phyloP scores from a whole-genome alignment of 768 basidiomycete genomes.

The Guyanaporus albipodus region DNA sequence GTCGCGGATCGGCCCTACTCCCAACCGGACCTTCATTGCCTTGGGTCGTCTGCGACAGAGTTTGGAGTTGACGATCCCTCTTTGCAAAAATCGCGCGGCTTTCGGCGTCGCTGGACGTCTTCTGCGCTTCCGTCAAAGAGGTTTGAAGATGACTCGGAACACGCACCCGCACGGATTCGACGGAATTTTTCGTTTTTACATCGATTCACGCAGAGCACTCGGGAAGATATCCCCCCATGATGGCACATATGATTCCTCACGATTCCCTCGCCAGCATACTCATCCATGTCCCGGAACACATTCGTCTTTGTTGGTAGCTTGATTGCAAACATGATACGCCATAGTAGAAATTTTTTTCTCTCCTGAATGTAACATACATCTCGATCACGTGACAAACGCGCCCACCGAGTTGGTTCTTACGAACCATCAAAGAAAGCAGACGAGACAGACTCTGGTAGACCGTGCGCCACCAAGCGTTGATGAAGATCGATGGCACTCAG shows the following conservation, averaged over 20 bases:
- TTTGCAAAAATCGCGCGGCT: conserved; percentile 13
- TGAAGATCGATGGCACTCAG: conserved; percentile 54
- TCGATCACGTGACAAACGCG: conserved; percentile 30
- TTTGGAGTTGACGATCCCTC: conserved; percentile 20
- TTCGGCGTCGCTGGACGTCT: conserved; percentile 22
- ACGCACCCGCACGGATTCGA: conserved; percentile 23
- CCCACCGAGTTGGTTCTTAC: conserved; percentile 1
- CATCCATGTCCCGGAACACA: conserved; percentile 7
- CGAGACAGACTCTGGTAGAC: neutral
- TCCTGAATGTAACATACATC: conserved; percentile 3
- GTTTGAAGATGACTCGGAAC: conserved; percentile 14
- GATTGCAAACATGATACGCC: no score
- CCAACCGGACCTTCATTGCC: conserved; percentile 28
- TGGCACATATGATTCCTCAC: conserved; percentile 11
- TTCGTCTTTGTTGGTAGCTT: no score
- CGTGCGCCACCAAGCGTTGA: conserved; percentile 11
- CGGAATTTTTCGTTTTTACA: conserved; percentile 37
- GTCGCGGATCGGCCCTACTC: conserved; percentile 26
- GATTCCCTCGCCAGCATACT: conserved; percentile 17
- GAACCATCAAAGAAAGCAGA: conserved; percentile 1
- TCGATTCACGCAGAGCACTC: conserved; percentile 26
- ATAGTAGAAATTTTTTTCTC: no score
- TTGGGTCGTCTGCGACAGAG: conserved; percentile 18
- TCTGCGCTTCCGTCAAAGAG: conserved; percentile 11
- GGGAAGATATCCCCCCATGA: conserved; percentile 5